Evolutionary conservation across 805 yeast species (phyloP).

Genomic region (Pichia paraexigua): DNA sequence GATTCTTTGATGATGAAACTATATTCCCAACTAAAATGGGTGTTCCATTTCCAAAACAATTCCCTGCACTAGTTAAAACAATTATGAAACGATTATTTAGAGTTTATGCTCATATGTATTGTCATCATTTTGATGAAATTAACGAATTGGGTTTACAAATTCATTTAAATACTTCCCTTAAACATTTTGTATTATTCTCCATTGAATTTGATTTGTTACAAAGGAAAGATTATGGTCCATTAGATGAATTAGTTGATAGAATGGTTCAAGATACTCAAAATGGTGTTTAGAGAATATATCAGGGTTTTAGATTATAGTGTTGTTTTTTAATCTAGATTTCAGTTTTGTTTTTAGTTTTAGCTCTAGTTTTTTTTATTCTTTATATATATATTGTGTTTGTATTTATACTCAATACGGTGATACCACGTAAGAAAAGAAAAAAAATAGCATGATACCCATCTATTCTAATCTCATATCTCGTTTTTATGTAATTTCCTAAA

Average conservation of each 20-base stretch:
- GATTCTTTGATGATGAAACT: constrained; percentile 82
- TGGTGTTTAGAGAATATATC: neutral
- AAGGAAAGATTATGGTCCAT: constrained; percentile 83
- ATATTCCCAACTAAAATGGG: constrained; percentile 87
- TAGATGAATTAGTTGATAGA: constrained; percentile 70
- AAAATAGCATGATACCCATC: no score
- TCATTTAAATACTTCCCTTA: constrained; percentile 86
- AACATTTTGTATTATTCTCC: constrained; percentile 85
- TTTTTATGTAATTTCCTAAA: no score
- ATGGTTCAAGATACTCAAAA: constrained; percentile 41
- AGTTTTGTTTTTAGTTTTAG: neutral
- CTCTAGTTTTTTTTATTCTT: neutral
- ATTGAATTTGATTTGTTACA: constrained; percentile 75
- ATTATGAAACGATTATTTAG: constrained; percentile 87
- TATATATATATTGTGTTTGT: no score
- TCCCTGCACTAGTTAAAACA: constrained; percentile 70
- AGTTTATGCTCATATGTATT: constrained; percentile 94
- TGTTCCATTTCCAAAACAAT: constrained; percentile 85
- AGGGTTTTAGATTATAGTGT: neutral
- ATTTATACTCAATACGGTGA: neutral
- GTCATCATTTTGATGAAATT: constrained; percentile 95
- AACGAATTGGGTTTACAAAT: constrained; percentile 88
- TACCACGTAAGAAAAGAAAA: neutral
- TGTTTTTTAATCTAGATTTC: neutral
- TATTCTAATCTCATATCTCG: neutral